These are phyloP conservation scores for Trametopsis cervina DNA, from an alignment of 768 basidiomycete genomes.

Conservation along the genomic window DNA sequence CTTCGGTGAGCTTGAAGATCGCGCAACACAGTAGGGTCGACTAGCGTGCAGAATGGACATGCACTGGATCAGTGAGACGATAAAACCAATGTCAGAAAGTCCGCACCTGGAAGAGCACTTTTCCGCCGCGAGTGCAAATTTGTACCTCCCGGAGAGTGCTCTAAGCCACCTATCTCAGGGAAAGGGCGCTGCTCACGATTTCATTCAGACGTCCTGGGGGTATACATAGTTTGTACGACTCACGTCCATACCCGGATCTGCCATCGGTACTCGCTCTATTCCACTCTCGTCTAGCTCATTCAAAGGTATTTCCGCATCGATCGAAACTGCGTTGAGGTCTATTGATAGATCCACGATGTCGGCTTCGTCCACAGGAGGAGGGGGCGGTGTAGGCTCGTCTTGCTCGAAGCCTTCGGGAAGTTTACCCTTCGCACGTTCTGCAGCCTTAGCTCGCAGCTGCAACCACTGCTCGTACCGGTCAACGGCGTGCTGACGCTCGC, in stretches of 20 bases:
- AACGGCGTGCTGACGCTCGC: slow-evolving; percentile 84
- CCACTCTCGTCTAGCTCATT: slow-evolving; percentile 72
- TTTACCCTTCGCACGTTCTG: slow-evolving; percentile 62
- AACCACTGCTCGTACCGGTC: slow-evolving; percentile 88
- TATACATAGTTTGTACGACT: slow-evolving; percentile 29
- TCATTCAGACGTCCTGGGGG: slow-evolving; percentile 10
- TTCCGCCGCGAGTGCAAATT: slow-evolving; percentile 88
- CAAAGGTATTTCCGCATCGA: slow-evolving; percentile 56
- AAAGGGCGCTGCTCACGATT: slow-evolving; percentile 45
- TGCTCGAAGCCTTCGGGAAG: slow-evolving; percentile 68
- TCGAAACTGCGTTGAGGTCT: slow-evolving; percentile 79
- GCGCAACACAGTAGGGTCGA: slow-evolving; percentile 83
- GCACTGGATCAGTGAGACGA: slow-evolving; percentile 5
- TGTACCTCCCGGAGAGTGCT: slow-evolving; percentile 42
- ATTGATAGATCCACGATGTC: slow-evolving; percentile 87
- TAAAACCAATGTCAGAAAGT: slow-evolving; percentile 10
- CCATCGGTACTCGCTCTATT: slow-evolving; percentile 85
- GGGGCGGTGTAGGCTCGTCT: slow-evolving; percentile 65
- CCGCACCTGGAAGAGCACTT: slow-evolving; percentile 85
- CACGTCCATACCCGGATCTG: slow-evolving; percentile 84
- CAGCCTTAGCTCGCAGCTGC: slow-evolving; percentile 69
- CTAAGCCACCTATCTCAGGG: slow-evolving; percentile 59
- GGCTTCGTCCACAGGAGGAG: slow-evolving; percentile 73
- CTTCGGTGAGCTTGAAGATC: slow-evolving; percentile 86
- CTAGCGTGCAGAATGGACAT: slow-evolving; percentile 29